Conservation (phyloP, 1,139 yeast species). For the Komagataea norvegica region DNA sequence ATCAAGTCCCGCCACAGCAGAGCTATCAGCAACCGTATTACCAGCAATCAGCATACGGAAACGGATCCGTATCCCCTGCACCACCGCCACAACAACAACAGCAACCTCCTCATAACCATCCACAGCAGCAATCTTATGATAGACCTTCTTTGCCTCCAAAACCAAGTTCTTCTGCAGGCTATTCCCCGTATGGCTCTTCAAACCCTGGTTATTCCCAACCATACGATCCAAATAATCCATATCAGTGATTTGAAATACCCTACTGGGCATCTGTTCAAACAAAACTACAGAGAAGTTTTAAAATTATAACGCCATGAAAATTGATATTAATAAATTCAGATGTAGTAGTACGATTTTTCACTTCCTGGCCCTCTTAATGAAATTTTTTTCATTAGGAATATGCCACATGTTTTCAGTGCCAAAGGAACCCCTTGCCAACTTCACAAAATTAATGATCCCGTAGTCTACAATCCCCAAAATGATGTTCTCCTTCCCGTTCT, state of each 20-base stretch:
- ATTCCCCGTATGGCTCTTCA: constrained; percentile 11
- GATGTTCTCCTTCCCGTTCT: constrained; percentile 44
- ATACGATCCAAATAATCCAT: constrained; percentile 19
- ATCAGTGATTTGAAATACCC: constrained; percentile 7
- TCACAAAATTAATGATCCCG: constrained; percentile 67
- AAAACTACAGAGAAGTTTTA: no score
- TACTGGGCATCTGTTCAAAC: no score
- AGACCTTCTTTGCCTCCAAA: constrained; percentile 11
- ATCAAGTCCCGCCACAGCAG: constrained; percentile 7
- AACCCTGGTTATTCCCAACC: constrained; percentile 14
- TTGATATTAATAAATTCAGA: no score
- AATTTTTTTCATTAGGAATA: constrained; percentile 11
- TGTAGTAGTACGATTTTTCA: background rate
- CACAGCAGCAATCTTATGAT: background rate
- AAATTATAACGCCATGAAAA: no score
- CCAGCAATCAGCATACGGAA: constrained; percentile 5
- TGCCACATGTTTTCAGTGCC: constrained; percentile 36
- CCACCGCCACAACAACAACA: constrained; percentile 16
- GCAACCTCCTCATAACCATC: no score
- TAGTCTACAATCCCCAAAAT: constrained; percentile 64
- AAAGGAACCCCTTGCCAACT: constrained; percentile 57
- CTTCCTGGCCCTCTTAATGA: background rate
- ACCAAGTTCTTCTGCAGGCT: constrained; percentile 2
- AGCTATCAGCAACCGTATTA: constrained; percentile 5
- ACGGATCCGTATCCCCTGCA: no score